Evolutionary conservation across 208 protist genomes (phyloP).

Genomic region (Wallacemonas rigidus): DNA sequence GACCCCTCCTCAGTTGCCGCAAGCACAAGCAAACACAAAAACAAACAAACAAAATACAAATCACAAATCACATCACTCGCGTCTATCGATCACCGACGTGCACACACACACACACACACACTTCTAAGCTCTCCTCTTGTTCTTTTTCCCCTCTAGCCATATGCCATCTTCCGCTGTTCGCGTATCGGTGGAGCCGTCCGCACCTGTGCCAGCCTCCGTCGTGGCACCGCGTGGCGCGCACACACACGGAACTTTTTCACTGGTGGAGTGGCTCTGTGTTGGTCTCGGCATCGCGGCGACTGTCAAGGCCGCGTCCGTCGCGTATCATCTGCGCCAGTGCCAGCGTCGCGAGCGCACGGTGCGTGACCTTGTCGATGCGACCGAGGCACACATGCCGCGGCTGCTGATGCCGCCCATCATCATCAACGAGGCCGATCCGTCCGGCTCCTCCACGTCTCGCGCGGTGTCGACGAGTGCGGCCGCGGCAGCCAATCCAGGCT

Average conservation of each 20-base stretch:
- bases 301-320: neutral
- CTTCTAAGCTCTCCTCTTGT: neutral
- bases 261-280: constrained; percentile 2
- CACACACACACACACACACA: no score
- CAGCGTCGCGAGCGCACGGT: neutral
- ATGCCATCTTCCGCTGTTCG: neutral
- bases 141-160: neutral
- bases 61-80: no score
- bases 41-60: no score
- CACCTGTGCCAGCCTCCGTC: neutral
- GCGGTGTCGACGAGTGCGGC: constrained; percentile 1
- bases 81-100: no score
- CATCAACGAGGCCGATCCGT: constrained; percentile 14
- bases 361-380: constrained; percentile 8
- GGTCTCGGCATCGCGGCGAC: neutral
- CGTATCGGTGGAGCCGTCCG: neutral
- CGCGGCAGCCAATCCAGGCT: neutral
- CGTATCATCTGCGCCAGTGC: constrained; percentile 5
- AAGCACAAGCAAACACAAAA: no score
- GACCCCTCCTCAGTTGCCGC: no score
- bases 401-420: constrained; percentile 16
- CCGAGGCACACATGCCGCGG: constrained; percentile 1
- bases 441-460: neutral
- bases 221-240: neutral
- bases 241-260: neutral